These are phyloP conservation scores for Leccinum subtestaceum DNA, from an alignment of 768 basidiomycete species.

Conservation along the genomic window DNA sequence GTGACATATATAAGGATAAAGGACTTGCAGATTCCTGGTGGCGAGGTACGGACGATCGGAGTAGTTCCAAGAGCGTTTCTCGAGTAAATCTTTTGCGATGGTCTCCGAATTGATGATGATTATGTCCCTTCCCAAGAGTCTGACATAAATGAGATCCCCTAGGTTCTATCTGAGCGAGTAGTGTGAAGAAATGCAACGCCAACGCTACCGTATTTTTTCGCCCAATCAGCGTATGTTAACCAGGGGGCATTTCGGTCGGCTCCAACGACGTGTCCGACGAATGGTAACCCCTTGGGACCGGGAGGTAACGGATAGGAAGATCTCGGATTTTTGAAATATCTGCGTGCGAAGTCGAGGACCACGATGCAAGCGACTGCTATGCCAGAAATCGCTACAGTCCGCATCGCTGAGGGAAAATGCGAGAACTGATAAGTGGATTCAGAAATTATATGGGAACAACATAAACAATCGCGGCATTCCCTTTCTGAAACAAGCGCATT, in stretches of 20 bases:
- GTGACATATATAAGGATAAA: neutral
- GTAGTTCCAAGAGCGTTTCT: constrained; percentile 45
- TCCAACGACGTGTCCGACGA: constrained; percentile 39
- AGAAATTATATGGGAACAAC: neutral
- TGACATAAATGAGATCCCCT: constrained; percentile 50
- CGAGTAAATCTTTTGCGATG: constrained; percentile 45
- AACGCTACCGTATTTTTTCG: constrained; percentile 32
- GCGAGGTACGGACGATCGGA: constrained; percentile 45
- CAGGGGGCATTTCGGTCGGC: constrained; percentile 33
- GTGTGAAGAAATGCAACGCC: neutral
- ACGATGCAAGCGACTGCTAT: constrained; percentile 8
- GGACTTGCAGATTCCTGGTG: constrained; percentile 12
- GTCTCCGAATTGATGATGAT: constrained; percentile 47
- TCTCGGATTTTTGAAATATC: constrained; percentile 6
- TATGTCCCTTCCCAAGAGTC: constrained; percentile 41
- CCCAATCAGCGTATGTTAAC: constrained; percentile 40
- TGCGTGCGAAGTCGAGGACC: constrained; percentile 7
- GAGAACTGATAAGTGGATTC: neutral
- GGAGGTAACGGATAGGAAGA: constrained; percentile 31
- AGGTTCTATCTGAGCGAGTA: neutral
- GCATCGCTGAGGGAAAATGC: constrained; percentile 4
- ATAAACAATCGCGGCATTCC: neutral
- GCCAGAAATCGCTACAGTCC: neutral
- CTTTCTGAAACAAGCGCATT: neutral
- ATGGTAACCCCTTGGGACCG: constrained; percentile 36